Percentiles rank a stretch among this genome's conserved stretches.
phyloP scores from a whole-genome alignment of 148 eudicot genomes.

The Amaranthus hypochondriacus region DNA sequence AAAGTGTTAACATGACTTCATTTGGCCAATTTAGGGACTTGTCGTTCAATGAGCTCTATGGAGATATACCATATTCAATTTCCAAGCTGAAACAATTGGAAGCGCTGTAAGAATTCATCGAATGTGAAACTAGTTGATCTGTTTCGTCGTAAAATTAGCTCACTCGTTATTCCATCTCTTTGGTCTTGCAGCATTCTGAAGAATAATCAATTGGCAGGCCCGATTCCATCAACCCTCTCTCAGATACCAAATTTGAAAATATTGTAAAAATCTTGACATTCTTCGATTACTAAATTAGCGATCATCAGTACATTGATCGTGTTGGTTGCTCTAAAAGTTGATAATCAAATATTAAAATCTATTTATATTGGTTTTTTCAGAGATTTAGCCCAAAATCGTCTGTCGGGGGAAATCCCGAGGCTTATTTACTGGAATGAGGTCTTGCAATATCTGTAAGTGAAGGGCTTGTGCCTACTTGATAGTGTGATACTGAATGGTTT shows the following conservation, averaged over 20 bases:
- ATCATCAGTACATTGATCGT: neutral
- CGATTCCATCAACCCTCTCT: constrained; percentile 94
- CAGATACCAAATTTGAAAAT: constrained; percentile 89
- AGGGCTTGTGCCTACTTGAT: neutral
- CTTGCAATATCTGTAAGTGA: constrained; percentile 80
- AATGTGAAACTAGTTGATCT: neutral
- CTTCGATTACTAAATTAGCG: neutral
- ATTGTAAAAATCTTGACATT: constrained; percentile 42
- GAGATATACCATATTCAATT: constrained; percentile 88
- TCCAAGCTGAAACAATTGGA: constrained; percentile 92
- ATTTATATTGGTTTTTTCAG: constrained; percentile 30
- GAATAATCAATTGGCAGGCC: constrained; percentile 85
- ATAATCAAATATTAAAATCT: neutral
- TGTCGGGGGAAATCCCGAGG: constrained; percentile 95
- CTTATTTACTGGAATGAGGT: constrained; percentile 98
- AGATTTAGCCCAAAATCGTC: constrained; percentile 88
- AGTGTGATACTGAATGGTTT: neutral
- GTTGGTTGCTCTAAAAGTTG: neutral
- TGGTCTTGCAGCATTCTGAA: constrained; percentile 60
- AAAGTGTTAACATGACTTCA: neutral
- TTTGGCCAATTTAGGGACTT: constrained; percentile 55
- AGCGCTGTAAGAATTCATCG: constrained; percentile 47
- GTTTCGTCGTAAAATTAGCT: neutral
- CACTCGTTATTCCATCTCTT: neutral
- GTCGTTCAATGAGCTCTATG: constrained; percentile 73